Evolutionary conservation across 2,329 filamentous ascomycete genomes (phyloP).

Genomic region (Xylaria digitata): DNA sequence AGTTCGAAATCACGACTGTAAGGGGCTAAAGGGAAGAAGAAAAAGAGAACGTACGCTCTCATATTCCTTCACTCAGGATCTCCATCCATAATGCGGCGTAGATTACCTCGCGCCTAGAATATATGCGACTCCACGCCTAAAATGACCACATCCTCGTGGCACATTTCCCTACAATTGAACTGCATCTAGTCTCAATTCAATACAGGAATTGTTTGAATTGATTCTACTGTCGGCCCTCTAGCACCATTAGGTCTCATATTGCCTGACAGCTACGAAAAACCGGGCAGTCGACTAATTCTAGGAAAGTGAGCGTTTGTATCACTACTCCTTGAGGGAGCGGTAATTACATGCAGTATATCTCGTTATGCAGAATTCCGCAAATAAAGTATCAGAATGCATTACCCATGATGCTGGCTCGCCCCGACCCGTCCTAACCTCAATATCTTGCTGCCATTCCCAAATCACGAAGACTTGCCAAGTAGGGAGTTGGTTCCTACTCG

Average conservation of each 20-base stretch:
- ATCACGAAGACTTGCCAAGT: neutral
- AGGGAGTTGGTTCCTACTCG: neutral
- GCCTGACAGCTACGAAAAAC: neutral
- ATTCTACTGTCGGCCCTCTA: neutral
- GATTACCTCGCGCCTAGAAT: neutral
- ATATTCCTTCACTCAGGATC: too few relatives aligned
- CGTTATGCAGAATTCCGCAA: neutral
- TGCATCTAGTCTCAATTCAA: neutral
- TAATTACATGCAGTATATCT: neutral
- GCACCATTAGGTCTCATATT: neutral
- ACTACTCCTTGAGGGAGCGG: neutral
- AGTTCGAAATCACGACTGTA: too few relatives aligned
- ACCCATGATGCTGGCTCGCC: neutral
- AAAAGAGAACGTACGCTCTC: too few relatives aligned
- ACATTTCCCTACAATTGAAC: neutral
- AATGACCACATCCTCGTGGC: neutral
- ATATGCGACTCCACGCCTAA: slow-evolving; percentile 5
- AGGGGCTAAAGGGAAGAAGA: too few relatives aligned
- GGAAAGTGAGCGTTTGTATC: neutral
- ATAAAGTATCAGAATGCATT: neutral
- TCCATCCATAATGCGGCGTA: too few relatives aligned
- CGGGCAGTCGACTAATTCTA: neutral
- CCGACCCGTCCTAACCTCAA: neutral
- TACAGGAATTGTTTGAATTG: neutral
- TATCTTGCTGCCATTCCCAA: neutral